Conservation (phyloP, 2,329 filamentous ascomycete species). For the Ploettnerulaceae sp. region DNA sequence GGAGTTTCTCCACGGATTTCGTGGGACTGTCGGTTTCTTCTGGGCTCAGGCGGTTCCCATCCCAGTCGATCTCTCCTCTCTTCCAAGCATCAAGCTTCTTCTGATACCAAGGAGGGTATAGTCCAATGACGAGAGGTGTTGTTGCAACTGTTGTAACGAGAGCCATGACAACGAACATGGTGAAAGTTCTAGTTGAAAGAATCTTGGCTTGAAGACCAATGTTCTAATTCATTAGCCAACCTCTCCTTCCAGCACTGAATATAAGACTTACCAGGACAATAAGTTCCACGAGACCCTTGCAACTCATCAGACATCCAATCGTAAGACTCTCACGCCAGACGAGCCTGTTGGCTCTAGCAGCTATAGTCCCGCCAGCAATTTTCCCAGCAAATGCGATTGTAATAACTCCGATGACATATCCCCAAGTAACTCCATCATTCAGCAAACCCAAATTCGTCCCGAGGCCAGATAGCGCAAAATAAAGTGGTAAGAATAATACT, state of each 20-base stretch:
- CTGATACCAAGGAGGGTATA: conserved; percentile 77
- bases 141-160: conserved; percentile 80
- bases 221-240: conserved; percentile 43
- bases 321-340: conserved; percentile 87
- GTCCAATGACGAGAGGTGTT: conserved; percentile 65
- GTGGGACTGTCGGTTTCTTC: conserved; percentile 36
- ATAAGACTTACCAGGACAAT: conserved; percentile 74
- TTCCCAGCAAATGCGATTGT: conserved; percentile 80
- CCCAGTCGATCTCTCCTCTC: conserved; percentile 88
- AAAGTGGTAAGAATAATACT: conserved; percentile 80
- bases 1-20: conserved; percentile 44
- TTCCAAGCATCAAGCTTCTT: conserved; percentile 70
- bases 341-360: conserved; percentile 69
- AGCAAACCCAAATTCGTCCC: conserved; percentile 84
- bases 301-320: conserved; percentile 91
- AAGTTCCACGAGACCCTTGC: conserved; percentile 89
- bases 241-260: neutral
- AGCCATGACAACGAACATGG: conserved; percentile 93
- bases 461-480: conserved; percentile 88
- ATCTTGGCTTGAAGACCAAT: conserved; percentile 82
- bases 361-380: conserved; percentile 74
- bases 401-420: conserved; percentile 80
- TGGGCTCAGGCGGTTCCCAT: conserved; percentile 47
- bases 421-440: conserved; percentile 79
- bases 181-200: conserved; percentile 75